Evolutionary conservation across 257 asterid genomes (phyloP).

Genomic region (Salvia miltiorrhiza): DNA sequence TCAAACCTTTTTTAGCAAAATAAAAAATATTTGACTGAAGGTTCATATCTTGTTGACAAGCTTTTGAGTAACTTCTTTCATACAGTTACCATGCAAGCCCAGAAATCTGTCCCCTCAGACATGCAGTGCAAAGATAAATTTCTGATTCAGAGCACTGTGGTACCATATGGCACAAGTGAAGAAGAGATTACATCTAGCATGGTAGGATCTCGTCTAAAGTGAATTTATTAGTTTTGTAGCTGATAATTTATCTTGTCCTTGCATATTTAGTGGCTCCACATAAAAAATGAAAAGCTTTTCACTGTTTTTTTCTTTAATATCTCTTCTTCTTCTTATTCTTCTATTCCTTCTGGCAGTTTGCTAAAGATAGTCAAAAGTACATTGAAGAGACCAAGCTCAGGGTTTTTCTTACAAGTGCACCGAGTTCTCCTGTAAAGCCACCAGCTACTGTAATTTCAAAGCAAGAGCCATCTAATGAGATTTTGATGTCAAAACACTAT

Average conservation of each 20-base stretch:
- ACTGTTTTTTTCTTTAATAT: neutral
- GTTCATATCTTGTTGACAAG: constrained; percentile 10
- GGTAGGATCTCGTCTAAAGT: constrained; percentile 43
- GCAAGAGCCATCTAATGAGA: constrained; percentile 43
- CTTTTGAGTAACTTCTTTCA: constrained; percentile 23
- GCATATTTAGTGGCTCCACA: neutral
- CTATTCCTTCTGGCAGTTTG: constrained; percentile 50
- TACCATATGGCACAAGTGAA: constrained; percentile 67
- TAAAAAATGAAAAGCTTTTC: neutral
- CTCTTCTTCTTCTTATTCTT: neutral
- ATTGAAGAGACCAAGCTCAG: constrained; percentile 80
- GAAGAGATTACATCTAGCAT: constrained; percentile 66
- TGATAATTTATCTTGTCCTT: constrained; percentile 19
- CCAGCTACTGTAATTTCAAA: constrained; percentile 42
- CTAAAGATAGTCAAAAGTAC: constrained; percentile 48
- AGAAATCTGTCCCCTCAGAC: constrained; percentile 56
- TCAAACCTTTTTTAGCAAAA: neutral
- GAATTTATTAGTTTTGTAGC: constrained; percentile 12
- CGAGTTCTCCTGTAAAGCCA: constrained; percentile 47
- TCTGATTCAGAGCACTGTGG: constrained; percentile 73
- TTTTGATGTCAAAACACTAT: constrained; percentile 22
- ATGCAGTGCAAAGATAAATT: constrained; percentile 85
- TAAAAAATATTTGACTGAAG: constrained; percentile 10
- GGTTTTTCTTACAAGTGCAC: constrained; percentile 57
- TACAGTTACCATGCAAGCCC: constrained; percentile 91